Base-by-base conservation (phyloP, 306 rosid species). In the Vigna mungo region DNA sequence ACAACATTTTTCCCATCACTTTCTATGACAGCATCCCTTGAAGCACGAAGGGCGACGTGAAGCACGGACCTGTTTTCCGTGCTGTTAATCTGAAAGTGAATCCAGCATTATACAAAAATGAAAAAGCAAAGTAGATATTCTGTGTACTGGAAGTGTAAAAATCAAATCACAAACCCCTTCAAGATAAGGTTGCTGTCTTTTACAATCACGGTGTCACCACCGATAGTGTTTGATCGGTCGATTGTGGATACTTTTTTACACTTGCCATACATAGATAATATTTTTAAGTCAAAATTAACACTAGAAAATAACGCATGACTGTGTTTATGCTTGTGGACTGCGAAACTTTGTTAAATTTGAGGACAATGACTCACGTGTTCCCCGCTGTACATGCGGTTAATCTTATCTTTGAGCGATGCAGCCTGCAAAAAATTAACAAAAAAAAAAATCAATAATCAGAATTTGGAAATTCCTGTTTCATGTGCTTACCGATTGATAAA, bases 1-100 rank as follows among this genome's bases (percentile, higher is more conserved):
- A 93, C 91, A 74, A 93, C 98, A 83, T 93, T 89, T 51, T 87
- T 87, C 63, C 97, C 96, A 58, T 91, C 90, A 79, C 90, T 84
- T 21, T 88, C 71, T 83, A 91, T 88, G 62, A 84, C 87, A 13
- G 89, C 86, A 71, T 88, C 96, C 75, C 92, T 89, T 39, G 97
- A 51, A 77, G 93, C 93, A 64, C 93, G 98, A 9, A 93, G 97
- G 63, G 97, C 96, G 6, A 89, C 91, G 54, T 93, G 97, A 82
- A 93, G 93, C 64, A 93, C 97, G 27, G 96, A 71, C 81, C 97
- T 89, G 82, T 87, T 75, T 81, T 93, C 98, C 2, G 96, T 93
- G 85, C 93, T 91, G 88, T 91, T 93, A 73, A 93, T 89, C 98
- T 93, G 78, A 65, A 74, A 44, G 80, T n/a, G 44, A 8, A 52